Base-by-base conservation (phyloP, 208 protist species). In the Leptomonas seymouri region DNA sequence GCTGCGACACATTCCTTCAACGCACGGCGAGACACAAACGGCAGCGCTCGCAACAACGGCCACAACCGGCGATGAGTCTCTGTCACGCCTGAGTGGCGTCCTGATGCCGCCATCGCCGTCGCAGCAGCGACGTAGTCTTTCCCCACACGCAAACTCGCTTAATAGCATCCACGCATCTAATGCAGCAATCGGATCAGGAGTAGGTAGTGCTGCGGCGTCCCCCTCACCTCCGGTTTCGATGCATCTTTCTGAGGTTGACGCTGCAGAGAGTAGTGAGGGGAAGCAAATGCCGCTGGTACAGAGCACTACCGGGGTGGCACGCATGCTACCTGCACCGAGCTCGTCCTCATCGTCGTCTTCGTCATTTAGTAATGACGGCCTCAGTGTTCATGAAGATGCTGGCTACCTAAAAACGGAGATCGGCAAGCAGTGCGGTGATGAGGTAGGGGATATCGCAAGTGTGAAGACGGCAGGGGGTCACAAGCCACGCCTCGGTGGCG, bases 51-150 rank as follows among this genome's bases (percentile, higher is more conserved):
- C 34, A 7, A 71, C 71, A 8, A 61, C 48, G 8, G 8, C 20
- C 20, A 56, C 64, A 20, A 67, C 42, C 30, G 49, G 58, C 14
- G 71, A 61, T 14, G 39, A 62, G 63, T 71, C 64, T 3, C 48
- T 54, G 7, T 67, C 57, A 8, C 64, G 71, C 2, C 27, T 62
- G 0, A 71, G 64, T 23, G 64, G 36, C 3, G 25, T 67, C 1
- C 49, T 77, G 41, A 77, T 77, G 71, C 71, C 71, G 4, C 71
- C 71, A 11, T 77, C 63, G 15, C 71, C 71, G 58, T 71, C 71
- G 50, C 65, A 71, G 65, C 64, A 63, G 18, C 64, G 71, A 8
- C 58, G 21, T 23, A 20, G 27, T n/a, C 64, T 50, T 8, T 70
- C 64, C 14, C 64, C 64, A 1, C 51, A 44, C 54, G 50, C 64